Evolutionary conservation across 805 yeast species (phyloP), one percentile per base, ranked within the genome.

Genomic region (Starmerella apis): DNA sequence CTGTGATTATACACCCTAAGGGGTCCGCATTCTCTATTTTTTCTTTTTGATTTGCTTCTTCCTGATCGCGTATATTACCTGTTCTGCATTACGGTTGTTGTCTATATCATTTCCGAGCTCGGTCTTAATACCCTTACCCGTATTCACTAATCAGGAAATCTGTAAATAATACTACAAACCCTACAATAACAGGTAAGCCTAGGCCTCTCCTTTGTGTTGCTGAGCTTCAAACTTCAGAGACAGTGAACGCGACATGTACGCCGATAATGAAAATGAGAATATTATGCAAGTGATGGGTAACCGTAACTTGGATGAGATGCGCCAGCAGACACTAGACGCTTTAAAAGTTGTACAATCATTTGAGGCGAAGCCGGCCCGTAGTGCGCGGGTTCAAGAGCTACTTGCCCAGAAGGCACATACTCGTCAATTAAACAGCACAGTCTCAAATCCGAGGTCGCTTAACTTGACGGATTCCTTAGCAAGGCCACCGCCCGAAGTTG

Each of bases 291-390:
- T 13, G 6, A 28, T 43, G 37, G 13, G 27, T 13, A 35, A 28
- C 24, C 33, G 35, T 10, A 25, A 38, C 25, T 18, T 33, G 10
- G 52, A 44, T 16, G 50, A 39, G 8, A 45, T 51, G 55, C 39
- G 52, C 19, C 23, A 48, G 20, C 46, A 45, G 30, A 48, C 52
- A 7, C 27, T 51, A 9, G 49, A 51, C 31, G 55, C 52, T 3
- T 36, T 51, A 32, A 45, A 46, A 44, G 20, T 45, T 6, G 50
- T 48, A 2, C 52, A 39, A n/a, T 43, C 54, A 16, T 51, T 47
- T 31, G 48, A 47, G 38, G 33, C 39, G n/a, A 51, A 47, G 24
- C 51, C 48, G 3, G 46, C 47, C 4, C 25, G 48, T 5, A 51
- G 51, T 39, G 41, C 32, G 30, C 37, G 13, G 7, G 31, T 47